Conservation (phyloP, 1,284 basidiomycete genomes). For the Apiotrichum montevideense region DNA sequence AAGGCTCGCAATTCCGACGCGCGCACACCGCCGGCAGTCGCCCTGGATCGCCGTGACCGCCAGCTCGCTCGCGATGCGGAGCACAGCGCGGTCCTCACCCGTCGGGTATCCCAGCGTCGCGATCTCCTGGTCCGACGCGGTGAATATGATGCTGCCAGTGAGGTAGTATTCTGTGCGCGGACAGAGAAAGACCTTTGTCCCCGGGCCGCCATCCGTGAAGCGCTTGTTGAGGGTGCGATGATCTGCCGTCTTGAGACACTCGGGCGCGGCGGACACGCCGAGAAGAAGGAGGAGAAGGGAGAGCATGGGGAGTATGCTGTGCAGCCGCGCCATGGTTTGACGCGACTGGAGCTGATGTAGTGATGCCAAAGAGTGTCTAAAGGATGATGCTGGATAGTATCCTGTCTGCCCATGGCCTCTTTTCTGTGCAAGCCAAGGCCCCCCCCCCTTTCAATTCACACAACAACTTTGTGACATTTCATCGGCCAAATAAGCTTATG, state of each 20-base stretch:
- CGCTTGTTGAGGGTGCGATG: conserved; percentile 38
- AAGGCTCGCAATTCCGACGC: conserved; percentile 39
- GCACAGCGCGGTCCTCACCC: conserved; percentile 44
- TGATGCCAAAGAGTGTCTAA: too few species aligned
- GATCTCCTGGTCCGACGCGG: conserved; percentile 49
- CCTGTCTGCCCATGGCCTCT: too few species aligned
- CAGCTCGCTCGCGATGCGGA: conserved; percentile 39
- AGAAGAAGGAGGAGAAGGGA: conserved; percentile 10
- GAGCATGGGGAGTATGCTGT: not conserved
- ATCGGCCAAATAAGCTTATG: too few species aligned
- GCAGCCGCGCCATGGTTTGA: too few species aligned
- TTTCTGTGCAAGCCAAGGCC: too few species aligned
- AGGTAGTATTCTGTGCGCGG: conserved; percentile 45
- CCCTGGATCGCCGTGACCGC: conserved; percentile 43
- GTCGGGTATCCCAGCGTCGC: conserved; percentile 49
- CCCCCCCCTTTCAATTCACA: too few species aligned
- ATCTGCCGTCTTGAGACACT: conserved; percentile 38
- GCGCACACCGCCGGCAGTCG: conserved; percentile 47
- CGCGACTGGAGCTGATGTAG: too few species aligned
- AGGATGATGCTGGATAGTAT: too few species aligned
- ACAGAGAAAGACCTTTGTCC: conserved; percentile 48
- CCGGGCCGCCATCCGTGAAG: conserved; percentile 45
- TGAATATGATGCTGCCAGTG: conserved; percentile 48
- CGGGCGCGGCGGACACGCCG: conserved; percentile 13
- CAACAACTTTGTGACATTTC: too few species aligned